These are phyloP conservation scores for Citrus trifoliata DNA, from an alignment of 345 rosid species.

Conservation along the genomic window DNA sequence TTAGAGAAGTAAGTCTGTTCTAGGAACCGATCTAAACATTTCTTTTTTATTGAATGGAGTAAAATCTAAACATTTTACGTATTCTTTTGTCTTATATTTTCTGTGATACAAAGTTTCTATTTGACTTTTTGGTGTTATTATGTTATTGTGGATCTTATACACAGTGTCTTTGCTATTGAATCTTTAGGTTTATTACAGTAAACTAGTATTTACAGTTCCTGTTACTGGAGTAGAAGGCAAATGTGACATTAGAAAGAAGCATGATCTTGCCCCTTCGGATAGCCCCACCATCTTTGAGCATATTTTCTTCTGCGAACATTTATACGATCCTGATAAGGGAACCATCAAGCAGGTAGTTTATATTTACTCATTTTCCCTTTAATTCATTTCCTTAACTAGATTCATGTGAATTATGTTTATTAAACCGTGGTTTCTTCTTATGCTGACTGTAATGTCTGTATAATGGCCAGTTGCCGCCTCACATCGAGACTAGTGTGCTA, in stretches of 20 bases:
- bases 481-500: slow-evolving; percentile 49
- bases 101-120: neutral
- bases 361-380: neutral
- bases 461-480: slow-evolving; percentile 52
- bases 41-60: too few species aligned
- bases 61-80: neutral
- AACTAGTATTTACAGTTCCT: slow-evolving; percentile 35
- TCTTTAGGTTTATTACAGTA: slow-evolving; percentile 73
- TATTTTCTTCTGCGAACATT: slow-evolving; percentile 69
- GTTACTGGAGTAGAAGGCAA: slow-evolving; percentile 56
- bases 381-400: neutral
- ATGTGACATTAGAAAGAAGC: slow-evolving; percentile 75
- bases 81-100: neutral
- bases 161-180: slow-evolving; percentile 16
- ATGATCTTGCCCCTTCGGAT: slow-evolving; percentile 43
- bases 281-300: slow-evolving; percentile 51
- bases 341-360: slow-evolving; percentile 66
- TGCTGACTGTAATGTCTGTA: neutral
- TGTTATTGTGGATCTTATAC: slow-evolving; percentile 22
- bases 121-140: slow-evolving; percentile 4
- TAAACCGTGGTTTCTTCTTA: neutral
- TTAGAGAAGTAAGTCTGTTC: slow-evolving; percentile 43
- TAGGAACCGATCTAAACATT: neutral
- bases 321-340: slow-evolving; percentile 66
- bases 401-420: neutral